Evolutionary conservation across 352 stramenopile species (phyloP).

Genomic region (Phytophthora constricta): DNA sequence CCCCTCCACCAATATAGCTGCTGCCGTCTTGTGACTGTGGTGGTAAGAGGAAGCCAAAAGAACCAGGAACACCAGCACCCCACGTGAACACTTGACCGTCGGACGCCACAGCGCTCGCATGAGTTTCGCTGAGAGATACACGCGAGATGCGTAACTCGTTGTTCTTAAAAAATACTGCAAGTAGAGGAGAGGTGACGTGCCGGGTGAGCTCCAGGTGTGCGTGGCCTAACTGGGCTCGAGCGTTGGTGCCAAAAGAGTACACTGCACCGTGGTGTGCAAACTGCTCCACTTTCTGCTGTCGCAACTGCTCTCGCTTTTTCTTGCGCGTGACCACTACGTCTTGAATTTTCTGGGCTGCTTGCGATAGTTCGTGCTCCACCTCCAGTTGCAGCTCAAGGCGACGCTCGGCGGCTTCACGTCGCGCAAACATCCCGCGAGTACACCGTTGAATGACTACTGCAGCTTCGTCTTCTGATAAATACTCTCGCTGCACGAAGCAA

Average conservation of each 20-base stretch:
- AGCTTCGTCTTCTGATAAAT: conserved; percentile 61
- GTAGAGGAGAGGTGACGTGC: conserved; percentile 46
- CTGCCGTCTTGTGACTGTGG: conserved; percentile 22
- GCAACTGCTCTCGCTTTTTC: conserved; percentile 67
- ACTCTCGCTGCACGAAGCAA: conserved; percentile 76
- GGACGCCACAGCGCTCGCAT: conserved; percentile 68
- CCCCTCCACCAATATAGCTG: conserved; percentile 17
- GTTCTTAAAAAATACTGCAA: conserved; percentile 74
- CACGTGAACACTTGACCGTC: conserved; percentile 77
- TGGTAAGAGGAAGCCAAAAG: conserved; percentile 64
- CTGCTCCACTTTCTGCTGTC: conserved; percentile 73
- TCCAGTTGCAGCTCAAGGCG: conserved; percentile 64
- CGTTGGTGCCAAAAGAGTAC: conserved; percentile 75
- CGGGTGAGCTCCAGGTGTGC: conserved; percentile 47
- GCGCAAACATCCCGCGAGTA: conserved; percentile 58
- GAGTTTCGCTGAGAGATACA: conserved; percentile 55
- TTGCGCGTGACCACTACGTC: conserved; percentile 70
- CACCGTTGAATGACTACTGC: conserved; percentile 62
- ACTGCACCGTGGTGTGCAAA: conserved; percentile 74
- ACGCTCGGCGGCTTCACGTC: conserved; percentile 51
- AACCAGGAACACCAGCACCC: conserved; percentile 65
- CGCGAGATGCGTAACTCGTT: conserved; percentile 65
- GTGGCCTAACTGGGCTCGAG: conserved; percentile 60
- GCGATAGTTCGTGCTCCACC: conserved; percentile 57
- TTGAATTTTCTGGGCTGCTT: conserved; percentile 68